A percentile compares a stretch with the other conserved stretches of the same genome.
Evolutionary conservation across 1,139 yeast species (phyloP).

Genomic region (Pichia sp.): DNA sequence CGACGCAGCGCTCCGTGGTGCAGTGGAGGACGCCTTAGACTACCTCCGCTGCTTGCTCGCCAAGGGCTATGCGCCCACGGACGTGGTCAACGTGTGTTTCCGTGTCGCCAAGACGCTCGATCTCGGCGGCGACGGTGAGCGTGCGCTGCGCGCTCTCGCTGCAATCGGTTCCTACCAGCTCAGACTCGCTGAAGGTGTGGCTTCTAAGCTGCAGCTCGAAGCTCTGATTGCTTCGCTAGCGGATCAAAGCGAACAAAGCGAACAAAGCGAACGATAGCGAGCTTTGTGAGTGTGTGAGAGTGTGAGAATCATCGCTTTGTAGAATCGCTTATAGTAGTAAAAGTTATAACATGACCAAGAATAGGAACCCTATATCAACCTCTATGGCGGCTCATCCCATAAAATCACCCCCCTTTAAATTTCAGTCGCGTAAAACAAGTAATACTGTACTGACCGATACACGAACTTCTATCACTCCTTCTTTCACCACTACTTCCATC

Average conservation of each 20-base stretch:
- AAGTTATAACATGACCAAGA: no score
- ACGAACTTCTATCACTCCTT: no score
- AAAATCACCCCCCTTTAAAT: no score
- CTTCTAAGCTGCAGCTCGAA: slow-evolving; percentile 75
- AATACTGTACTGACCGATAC: no score
- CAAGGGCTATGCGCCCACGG: slow-evolving; percentile 91
- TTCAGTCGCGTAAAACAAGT: no score
- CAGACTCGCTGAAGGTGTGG: slow-evolving; percentile 90
- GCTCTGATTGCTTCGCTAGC: slow-evolving; percentile 70
- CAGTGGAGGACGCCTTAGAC: slow-evolving; percentile 54
- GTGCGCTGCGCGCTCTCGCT: slow-evolving; percentile 67
- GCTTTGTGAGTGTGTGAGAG: neutral
- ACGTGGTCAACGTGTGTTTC: slow-evolving; percentile 35
- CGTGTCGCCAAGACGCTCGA: slow-evolving; percentile 30
- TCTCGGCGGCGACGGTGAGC: slow-evolving; percentile 53
- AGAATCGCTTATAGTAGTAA: neutral
- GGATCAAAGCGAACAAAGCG: no score
- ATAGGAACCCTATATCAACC: no score
- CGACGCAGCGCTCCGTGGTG: slow-evolving; percentile 36
- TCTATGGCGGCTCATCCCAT: no score
- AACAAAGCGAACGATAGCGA: no score
- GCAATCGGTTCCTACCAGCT: slow-evolving; percentile 87
- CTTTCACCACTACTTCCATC: no score
- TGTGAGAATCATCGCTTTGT: neutral
- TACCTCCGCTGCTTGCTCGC: slow-evolving; percentile 68